Percentiles rank a stretch among this genome's conserved stretches.
These are phyloP conservation scores for Nothophoma quercina DNA, from an alignment of 2,329 filamentous ascomycete species.

Conservation along the genomic window DNA sequence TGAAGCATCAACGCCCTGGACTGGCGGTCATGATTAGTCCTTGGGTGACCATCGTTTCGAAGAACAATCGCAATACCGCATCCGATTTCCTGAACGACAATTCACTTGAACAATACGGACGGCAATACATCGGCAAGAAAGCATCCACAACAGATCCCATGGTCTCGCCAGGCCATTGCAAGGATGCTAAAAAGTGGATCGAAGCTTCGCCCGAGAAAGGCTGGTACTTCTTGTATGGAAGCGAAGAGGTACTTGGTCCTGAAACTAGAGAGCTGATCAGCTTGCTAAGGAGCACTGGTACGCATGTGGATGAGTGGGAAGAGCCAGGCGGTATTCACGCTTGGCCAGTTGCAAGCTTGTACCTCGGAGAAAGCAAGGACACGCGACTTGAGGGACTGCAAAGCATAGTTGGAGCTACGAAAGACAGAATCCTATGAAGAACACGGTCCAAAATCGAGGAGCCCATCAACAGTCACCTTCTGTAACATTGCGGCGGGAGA, in stretches of 20 bases:
- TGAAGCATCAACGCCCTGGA: slow-evolving; percentile 59
- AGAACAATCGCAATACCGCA: slow-evolving; percentile 70
- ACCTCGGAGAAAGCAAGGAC: slow-evolving; percentile 58
- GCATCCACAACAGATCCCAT: slow-evolving; percentile 61
- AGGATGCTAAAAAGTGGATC: slow-evolving; percentile 70
- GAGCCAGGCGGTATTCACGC: slow-evolving; percentile 77
- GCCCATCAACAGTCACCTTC: background rate
- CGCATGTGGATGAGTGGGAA: slow-evolving; percentile 65
- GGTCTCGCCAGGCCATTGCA: slow-evolving; percentile 76
- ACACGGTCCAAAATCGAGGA: background rate
- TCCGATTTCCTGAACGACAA: slow-evolving; percentile 78
- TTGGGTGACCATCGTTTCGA: slow-evolving; percentile 77
- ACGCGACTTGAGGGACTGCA: slow-evolving; percentile 58
- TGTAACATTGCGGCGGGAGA: slow-evolving; percentile 8
- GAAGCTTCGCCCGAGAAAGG: slow-evolving; percentile 71
- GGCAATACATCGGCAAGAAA: slow-evolving; percentile 69
- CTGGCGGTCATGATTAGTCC: slow-evolving; percentile 80
- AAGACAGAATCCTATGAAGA: slow-evolving; percentile 33
- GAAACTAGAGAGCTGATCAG: slow-evolving; percentile 70
- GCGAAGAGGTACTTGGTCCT: slow-evolving; percentile 78
- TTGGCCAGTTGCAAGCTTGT: slow-evolving; percentile 77
- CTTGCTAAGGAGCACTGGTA: slow-evolving; percentile 61
- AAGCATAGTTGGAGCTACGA: slow-evolving; percentile 52
- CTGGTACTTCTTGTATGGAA: slow-evolving; percentile 74
- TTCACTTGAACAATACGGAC: slow-evolving; percentile 73